These are phyloP conservation scores for Anacardium occidentale DNA, from an alignment of 345 rosid species.

Conservation along the genomic window DNA sequence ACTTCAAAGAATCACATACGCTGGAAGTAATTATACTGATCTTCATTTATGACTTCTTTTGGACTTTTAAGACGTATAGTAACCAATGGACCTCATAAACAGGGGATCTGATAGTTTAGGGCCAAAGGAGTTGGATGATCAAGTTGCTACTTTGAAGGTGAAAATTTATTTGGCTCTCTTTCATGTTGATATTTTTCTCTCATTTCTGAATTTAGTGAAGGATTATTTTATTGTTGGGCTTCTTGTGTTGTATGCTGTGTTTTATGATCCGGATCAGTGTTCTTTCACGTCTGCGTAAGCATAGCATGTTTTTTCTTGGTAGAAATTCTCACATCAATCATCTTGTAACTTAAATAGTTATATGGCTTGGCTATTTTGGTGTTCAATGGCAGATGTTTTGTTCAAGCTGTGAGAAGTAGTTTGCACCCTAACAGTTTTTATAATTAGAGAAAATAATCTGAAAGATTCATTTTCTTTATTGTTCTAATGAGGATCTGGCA, in stretches of 20 bases:
- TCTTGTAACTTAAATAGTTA: background rate
- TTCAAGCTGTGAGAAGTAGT: slow-evolving; percentile 1
- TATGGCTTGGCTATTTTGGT: background rate
- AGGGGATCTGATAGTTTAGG: slow-evolving; percentile 58
- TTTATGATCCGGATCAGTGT: background rate
- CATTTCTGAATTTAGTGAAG: slow-evolving; percentile 1
- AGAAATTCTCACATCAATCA: background rate
- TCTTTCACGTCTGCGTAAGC: background rate
- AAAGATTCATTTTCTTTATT: slow-evolving; percentile 1
- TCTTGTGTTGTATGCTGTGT: slow-evolving; percentile 6
- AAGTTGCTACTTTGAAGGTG: slow-evolving; percentile 54
- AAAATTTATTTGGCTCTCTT: slow-evolving; percentile 15
- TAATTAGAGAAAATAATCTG: background rate
- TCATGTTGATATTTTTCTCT: background rate
- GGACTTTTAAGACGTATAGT: slow-evolving; percentile 16
- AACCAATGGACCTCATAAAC: slow-evolving; percentile 28
- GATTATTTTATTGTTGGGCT: slow-evolving; percentile 12
- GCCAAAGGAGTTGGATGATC: slow-evolving; percentile 43
- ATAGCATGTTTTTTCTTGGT: background rate
- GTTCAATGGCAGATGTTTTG: background rate
- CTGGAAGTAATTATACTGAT: slow-evolving; percentile 56
- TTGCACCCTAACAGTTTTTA: background rate
- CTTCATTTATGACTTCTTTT: slow-evolving; percentile 12
- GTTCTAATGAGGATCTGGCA: background rate
- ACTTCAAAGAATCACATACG: slow-evolving; percentile 75